These are phyloP conservation scores for Solanum corneliomulleri DNA, from an alignment of 257 asterid species.

Conservation along the genomic window DNA sequence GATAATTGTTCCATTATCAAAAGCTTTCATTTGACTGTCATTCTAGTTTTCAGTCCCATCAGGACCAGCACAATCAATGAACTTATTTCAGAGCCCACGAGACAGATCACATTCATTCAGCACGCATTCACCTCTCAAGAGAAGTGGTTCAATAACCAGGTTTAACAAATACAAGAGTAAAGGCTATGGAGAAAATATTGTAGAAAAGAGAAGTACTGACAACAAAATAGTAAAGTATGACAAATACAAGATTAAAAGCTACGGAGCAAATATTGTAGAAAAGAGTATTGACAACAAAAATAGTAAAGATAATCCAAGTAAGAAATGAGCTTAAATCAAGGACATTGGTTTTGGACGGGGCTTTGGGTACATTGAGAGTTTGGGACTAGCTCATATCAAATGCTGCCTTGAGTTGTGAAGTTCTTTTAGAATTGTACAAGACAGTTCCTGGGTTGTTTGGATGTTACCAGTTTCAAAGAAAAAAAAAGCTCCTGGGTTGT, in stretches of 20 bases:
- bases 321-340: background rate
- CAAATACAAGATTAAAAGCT: background rate
- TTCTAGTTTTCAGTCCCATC: background rate
- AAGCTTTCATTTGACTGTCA: background rate
- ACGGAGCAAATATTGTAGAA: background rate
- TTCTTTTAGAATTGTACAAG: background rate
- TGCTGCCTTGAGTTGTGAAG: background rate
- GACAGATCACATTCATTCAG: background rate
- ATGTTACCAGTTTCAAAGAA: no score
- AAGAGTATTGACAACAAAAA: background rate
- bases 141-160: background rate
- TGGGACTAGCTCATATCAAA: background rate
- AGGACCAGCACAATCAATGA: background rate
- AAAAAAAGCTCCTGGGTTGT: background rate
- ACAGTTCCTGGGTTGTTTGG: background rate
- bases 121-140: background rate
- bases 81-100: background rate
- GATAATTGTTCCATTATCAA: background rate
- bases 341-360: background rate
- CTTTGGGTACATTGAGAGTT: background rate
- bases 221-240: background rate
- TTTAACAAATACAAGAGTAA: background rate
- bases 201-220: background rate
- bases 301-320: background rate
- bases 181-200: background rate